These are phyloP conservation scores for Hyaloscypha variabilis DNA, from an alignment of 495 filamentous ascomycete species.

Conservation along the genomic window DNA sequence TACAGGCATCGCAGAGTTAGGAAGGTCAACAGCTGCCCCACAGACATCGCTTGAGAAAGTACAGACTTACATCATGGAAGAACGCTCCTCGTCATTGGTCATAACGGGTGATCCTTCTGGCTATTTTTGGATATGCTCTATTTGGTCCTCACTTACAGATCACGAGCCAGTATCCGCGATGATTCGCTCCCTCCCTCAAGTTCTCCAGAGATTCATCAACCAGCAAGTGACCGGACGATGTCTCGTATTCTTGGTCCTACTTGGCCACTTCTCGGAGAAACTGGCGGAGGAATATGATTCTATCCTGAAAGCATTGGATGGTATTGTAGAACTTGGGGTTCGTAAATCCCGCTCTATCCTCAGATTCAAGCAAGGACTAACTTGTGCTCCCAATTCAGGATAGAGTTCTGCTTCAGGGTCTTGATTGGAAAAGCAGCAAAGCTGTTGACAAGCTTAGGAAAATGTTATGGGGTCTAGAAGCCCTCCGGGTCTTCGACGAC, in stretches of 20 bases:
- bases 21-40: background rate
- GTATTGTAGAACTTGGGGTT: conserved; percentile 8
- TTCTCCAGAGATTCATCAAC: conserved; percentile 20
- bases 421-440: conserved; percentile 15
- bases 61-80: conserved; percentile 10
- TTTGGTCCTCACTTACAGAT: conserved; percentile 18
- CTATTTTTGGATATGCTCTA: conserved; percentile 16
- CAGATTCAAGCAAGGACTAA: background rate
- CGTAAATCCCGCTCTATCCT: conserved; percentile 2
- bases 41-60: background rate
- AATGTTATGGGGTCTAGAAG: conserved; percentile 25
- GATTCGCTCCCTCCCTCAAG: background rate
- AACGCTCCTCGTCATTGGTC: conserved; percentile 21
- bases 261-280: conserved; percentile 21
- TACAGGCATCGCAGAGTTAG: background rate
- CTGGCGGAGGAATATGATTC: conserved; percentile 17
- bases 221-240: conserved; percentile 20
- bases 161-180: background rate
- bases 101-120: conserved; percentile 21
- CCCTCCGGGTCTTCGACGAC: conserved; percentile 22
- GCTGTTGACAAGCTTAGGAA: conserved; percentile 21
- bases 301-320: conserved; percentile 10
- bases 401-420: conserved; percentile 15
- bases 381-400: conserved; percentile 5
- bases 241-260: conserved; percentile 18